Evolutionary conservation across 768 basidiomycete species (phyloP).

Genomic region (Tricholomella constricta): DNA sequence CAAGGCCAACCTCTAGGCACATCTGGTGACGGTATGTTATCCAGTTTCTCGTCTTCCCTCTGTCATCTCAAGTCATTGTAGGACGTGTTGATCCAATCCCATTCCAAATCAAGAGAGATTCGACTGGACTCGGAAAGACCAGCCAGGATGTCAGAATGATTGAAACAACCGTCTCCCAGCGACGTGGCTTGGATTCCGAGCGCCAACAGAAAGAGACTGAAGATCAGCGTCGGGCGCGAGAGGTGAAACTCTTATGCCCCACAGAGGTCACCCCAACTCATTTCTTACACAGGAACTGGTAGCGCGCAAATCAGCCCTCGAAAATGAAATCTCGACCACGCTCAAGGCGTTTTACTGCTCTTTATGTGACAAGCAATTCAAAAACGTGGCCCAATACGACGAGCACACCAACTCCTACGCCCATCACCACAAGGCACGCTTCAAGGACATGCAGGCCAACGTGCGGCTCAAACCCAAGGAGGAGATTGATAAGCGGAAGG

Average conservation of each 20-base stretch:
- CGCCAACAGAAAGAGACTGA: conserved; percentile 79
- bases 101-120: conserved; percentile 76
- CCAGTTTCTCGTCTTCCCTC: background rate
- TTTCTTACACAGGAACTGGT: conserved; percentile 50
- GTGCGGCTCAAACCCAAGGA: conserved; percentile 65
- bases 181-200: conserved; percentile 80
- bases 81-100: conserved; percentile 85
- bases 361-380: conserved; percentile 87
- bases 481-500: conserved; percentile 74
- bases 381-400: conserved; percentile 83
- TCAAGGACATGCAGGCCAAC: conserved; percentile 80
- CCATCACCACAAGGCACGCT: conserved; percentile 82
- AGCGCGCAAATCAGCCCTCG: conserved; percentile 65
- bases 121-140: conserved; percentile 77
- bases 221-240: conserved; percentile 71
- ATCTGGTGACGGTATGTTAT: conserved; percentile 66
- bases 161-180: conserved; percentile 81
- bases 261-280: conserved; percentile 4
- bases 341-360: conserved; percentile 78
- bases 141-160: conserved; percentile 83
- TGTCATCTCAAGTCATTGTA: conserved; percentile 26
- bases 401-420: conserved; percentile 91
- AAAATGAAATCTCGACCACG: conserved; percentile 66
- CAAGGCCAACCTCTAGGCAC: conserved; percentile 79
- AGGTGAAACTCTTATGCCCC: conserved; percentile 45